These are phyloP conservation scores for Sporothrix schenckii DNA, from an alignment of 2,329 filamentous ascomycete genomes.

Conservation along the genomic window DNA sequence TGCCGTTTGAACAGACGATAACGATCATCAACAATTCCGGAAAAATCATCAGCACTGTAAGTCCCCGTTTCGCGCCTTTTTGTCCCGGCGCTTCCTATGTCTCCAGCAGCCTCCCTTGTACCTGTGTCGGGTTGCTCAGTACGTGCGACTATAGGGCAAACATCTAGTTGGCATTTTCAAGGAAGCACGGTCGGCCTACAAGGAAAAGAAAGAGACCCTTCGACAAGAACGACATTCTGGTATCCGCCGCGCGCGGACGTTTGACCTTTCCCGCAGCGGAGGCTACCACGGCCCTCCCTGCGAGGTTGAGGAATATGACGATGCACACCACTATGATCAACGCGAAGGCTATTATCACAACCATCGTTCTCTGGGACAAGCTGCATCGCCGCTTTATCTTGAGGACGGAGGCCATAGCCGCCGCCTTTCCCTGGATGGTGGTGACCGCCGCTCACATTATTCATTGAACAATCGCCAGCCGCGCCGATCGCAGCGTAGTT, in stretches of 20 bases:
- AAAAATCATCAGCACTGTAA: constrained; percentile 85
- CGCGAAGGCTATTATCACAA: constrained; percentile 32
- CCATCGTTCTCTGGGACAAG: constrained; percentile 29
- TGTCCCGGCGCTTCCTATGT: not conserved
- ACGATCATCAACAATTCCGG: constrained; percentile 89
- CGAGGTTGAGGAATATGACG: constrained; percentile 39
- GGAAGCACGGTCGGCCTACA: constrained; percentile 85
- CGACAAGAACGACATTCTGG: constrained; percentile 60
- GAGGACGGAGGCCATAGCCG: constrained; percentile 38
- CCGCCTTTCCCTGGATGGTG: constrained; percentile 40
- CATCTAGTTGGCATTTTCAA: constrained; percentile 89
- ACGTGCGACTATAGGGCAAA: constrained; percentile 66
- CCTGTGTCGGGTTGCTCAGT: not conserved
- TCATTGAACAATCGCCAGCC: constrained; percentile 49
- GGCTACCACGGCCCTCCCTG: constrained; percentile 38
- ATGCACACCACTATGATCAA: constrained; percentile 38
- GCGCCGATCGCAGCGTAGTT: constrained; percentile 46
- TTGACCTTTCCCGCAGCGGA: constrained; percentile 46
- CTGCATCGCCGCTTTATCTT: constrained; percentile 35
- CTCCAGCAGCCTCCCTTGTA: not conserved
- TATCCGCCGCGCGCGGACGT: constrained; percentile 63
- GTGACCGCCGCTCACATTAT: constrained; percentile 39
- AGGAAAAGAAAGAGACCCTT: constrained; percentile 82
- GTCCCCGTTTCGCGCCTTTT: constrained; percentile 39
- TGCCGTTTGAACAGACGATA: constrained; percentile 68